Conservation (phyloP, 108 stramenopile genomes). For the Discostella stelligeroides region DNA sequence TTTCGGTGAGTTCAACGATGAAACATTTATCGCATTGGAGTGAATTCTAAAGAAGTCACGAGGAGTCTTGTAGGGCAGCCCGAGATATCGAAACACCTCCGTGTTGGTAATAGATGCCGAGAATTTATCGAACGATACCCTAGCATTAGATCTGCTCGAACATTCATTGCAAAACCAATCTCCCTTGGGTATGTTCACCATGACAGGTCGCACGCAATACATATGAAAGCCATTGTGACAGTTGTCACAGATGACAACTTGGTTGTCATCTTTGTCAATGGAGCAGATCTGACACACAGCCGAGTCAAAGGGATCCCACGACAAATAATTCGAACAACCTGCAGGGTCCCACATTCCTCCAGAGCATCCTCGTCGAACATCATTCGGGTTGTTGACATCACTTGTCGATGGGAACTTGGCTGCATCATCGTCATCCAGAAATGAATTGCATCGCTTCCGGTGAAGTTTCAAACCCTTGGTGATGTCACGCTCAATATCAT, state of each 20-base stretch:
- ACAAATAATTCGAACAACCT: conserved; percentile 19
- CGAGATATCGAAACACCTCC: conserved; percentile 27
- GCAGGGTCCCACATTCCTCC: conserved; percentile 40
- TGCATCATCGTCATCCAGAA: neutral
- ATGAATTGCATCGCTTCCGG: conserved; percentile 13
- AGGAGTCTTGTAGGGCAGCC: conserved; percentile 36
- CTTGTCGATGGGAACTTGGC: conserved; percentile 7
- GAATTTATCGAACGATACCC: conserved; percentile 28
- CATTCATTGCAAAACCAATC: conserved; percentile 48
- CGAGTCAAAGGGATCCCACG: conserved; percentile 38
- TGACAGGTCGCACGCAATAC: conserved; percentile 54
- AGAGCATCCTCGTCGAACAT: conserved; percentile 32
- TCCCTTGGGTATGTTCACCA: conserved; percentile 52
- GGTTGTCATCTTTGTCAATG: conserved; percentile 44
- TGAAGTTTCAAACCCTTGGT: conserved; percentile 30
- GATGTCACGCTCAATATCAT: conserved; percentile 10
- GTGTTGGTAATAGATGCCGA: conserved; percentile 1
- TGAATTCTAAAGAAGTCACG: conserved; percentile 31
- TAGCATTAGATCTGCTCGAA: conserved; percentile 16
- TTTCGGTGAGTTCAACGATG: conserved; percentile 19
- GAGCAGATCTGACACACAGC: conserved; percentile 44
- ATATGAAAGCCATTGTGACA: conserved; percentile 56
- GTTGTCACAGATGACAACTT: conserved; percentile 54
- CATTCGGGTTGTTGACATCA: conserved; percentile 32
- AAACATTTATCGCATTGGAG: conserved; percentile 31